Evolutionary conservation across 495 filamentous ascomycete species (phyloP), one percentile per base, ranked within the genome.

Genomic region (Penicillium mononematosum): DNA sequence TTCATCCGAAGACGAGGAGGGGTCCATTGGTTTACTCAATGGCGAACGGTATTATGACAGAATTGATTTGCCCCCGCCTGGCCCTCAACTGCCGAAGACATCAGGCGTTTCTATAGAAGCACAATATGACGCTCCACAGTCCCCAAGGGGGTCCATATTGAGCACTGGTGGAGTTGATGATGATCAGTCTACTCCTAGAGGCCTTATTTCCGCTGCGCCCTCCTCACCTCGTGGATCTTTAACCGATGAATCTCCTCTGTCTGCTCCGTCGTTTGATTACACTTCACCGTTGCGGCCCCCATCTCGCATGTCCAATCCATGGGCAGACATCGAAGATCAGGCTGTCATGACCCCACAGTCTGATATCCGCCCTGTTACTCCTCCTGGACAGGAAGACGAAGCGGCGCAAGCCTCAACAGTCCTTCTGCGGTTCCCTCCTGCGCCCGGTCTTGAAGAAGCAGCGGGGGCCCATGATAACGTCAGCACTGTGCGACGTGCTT

Each of bases 1-100:
- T 45, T 73, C 78, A 22, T 69, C 75, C 11, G 73, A 72, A 19
- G 76, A 81, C 36, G 76, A 81, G 53, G 78, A 81, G 61, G 74
- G 75, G 31, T 70, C 70, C 11, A 80, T 82, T 50, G 77, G 75
- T 1, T 63, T 82, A 45, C 55, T 76, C 8, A 62, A 72, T 46
- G 76, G 73, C 34, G 77, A 81, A 43, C 60, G 64, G 32, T 78
- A 77, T 48, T 69, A 67, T 42, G 76, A 78, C 45, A 55, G 70
- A 11, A 53, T 72, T 22, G 75, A 78, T 48, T 41, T 72, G 51
- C 66, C 73, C 36, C 70, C 74, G 17, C 65, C 64, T 20, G 58
- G 52, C 12, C 62, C 61, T 20, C 61, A 56, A 36, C 44, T 55
- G 9, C 61, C 65, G 19, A 68, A 65, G 27, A 45, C 58, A 2